These are phyloP conservation scores for Calocybe indica DNA, from an alignment of 768 basidiomycete genomes.

Conservation along the genomic window DNA sequence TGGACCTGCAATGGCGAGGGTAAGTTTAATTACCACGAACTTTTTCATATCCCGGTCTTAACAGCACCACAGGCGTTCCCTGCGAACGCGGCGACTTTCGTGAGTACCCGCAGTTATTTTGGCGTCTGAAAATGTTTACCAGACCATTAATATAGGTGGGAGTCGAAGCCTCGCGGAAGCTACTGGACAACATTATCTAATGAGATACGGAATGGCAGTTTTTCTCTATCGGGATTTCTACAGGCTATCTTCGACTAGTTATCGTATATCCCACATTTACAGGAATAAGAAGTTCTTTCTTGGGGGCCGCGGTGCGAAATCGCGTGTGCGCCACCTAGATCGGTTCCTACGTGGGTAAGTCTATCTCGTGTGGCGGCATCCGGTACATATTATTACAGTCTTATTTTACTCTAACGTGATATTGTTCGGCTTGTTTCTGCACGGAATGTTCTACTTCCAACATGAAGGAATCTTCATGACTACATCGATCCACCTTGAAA, in stretches of 20 bases:
- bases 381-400: too few species aligned
- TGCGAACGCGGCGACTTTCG: slow-evolving; percentile 92
- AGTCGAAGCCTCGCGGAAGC: slow-evolving; percentile 83
- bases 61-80: slow-evolving; percentile 65
- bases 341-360: too few species aligned
- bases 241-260: too few species aligned
- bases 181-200: slow-evolving; percentile 65
- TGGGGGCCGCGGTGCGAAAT: too few species aligned
- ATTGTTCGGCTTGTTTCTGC: not conserved
- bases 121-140: slow-evolving; percentile 2
- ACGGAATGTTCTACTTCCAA: slow-evolving; percentile 46
- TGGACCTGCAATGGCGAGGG: slow-evolving; percentile 93
- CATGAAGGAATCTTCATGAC: slow-evolving; percentile 70
- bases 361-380: too few species aligned
- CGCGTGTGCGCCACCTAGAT: too few species aligned
- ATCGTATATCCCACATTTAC: too few species aligned
- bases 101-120: slow-evolving; percentile 33
- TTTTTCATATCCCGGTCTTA: not conserved
- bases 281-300: too few species aligned
- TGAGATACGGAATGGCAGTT: too few species aligned
- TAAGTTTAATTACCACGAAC: slow-evolving; percentile 28
- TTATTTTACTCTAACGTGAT: not conserved
- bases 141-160: slow-evolving; percentile 55
- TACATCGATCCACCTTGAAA: slow-evolving; percentile 62
- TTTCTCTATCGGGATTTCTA: too few species aligned